Base-by-base conservation (phyloP, 305 asterid genomes). In the Fraxinus paxiana region DNA sequence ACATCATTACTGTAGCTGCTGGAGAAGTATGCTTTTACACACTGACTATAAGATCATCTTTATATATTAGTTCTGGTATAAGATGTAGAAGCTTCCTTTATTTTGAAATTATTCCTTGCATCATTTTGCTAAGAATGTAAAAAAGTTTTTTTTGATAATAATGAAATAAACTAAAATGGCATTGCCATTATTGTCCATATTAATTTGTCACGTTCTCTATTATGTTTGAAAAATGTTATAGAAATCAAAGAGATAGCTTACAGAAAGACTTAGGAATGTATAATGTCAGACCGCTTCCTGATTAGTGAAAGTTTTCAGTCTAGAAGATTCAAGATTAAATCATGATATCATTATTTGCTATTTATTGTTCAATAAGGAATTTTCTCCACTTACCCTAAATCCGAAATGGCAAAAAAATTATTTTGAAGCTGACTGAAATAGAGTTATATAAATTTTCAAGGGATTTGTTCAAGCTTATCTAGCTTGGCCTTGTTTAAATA, bases 1-100 rank as follows among this genome's bases (percentile, higher is more conserved):
- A 81, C 77, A 67, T 81, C 70, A 76, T 81, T 31, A 81, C 84
- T n/a, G 73, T 81, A 51, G 84, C 77, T 30, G 65, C 77, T 12
- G 81, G 81, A 76, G 84, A 81, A 69, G 84, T 81, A 81, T 54
- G 84, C 13, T 37, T 75, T 46, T 22, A 75, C 37, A 38, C 20
- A 13, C 37, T 61, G 71, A 61, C 31, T 65, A 65, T 65, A 4
- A 8, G 73, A 65, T 65, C 37, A 65, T 65, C 37, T 65, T 65
- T 26, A 26, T 34, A 65, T 65, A 65, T 4, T 65, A 65, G 37
- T 65, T 65, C 37, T 65, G 34, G 73, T 65, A 65, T 65, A 65
- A 65, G 37, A 65, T 65, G 37, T 65, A 65, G 18, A 65, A 65
- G 35, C 37, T 65, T 65, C 34, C 73, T 3, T 10, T 28, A 65